Base-by-base conservation (phyloP, 78 protist genomes). In the Polysphondylium violaceum region DNA sequence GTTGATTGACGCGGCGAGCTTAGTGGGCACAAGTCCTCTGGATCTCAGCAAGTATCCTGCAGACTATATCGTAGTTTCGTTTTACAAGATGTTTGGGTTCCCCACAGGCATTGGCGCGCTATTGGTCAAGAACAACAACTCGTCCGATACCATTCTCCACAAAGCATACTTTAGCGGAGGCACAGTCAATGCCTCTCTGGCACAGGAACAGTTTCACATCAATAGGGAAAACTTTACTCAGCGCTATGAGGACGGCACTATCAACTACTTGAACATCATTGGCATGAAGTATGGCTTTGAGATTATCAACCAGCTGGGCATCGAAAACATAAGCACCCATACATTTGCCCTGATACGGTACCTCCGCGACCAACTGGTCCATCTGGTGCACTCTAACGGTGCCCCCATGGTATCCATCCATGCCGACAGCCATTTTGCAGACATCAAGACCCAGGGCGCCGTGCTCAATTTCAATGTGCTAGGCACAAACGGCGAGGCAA, bases 21-120 rank as follows among this genome's bases (percentile, higher is more conserved):
- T 88, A n/a, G 86, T 93, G 5, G 75, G 94, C 3, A 94, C 95
- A 11, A 43, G 65, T 5, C 43, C 68, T 41, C 60, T 97, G 7
- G 93, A 96, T 59, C 38, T 97, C 29, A 21, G 47, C 0, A 23
- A 75, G 21, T 65, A 64, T 87, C 78, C 53, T 7, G 91, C 96
- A 5, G 99, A 94, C 61, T 94, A 97, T 31, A 40, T 94, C 23
- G n/a, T 53, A 8, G 9, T 97, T 12, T 96, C 98, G 17, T 97
- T 98, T 47, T 98, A 98, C 86, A 98, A 98, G 53, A 74, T 98
- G 63, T 98, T 97, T 68, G 99, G 99, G 12, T 93, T 33, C 55
- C 99, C 99, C 21, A 96, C 98, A 14, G 99, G 99, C 0, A 17
- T 98, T 6, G 99, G 99, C 21, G 97, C 96, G 0, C 79, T 98